Evolutionary conservation across 768 basidiomycete species (phyloP).

Genomic region (Tulasnella sp.): DNA sequence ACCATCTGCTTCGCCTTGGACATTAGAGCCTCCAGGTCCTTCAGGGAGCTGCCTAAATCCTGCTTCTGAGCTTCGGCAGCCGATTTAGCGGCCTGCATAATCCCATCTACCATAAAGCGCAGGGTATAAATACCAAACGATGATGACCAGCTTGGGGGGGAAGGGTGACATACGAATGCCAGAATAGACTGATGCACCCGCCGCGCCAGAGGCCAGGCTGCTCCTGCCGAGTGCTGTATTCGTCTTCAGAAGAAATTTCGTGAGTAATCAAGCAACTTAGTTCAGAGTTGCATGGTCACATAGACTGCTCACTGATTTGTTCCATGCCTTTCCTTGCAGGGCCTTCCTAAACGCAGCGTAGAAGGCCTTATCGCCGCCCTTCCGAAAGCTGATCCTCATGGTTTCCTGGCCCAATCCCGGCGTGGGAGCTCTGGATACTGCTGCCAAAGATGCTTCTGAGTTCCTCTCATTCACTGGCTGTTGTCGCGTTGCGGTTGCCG

Average conservation of each 20-base stretch:
- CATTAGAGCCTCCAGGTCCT: slow-evolving; percentile 85
- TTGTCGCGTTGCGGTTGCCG: not conserved
- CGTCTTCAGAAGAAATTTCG: no score
- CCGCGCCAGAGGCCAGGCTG: not conserved
- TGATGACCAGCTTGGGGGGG: no score
- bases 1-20: slow-evolving; percentile 90
- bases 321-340: slow-evolving; percentile 65
- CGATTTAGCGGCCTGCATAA: slow-evolving; percentile 63
- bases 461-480: not conserved
- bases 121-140: no score
- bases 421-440: slow-evolving; percentile 52
- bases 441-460: slow-evolving; percentile 42
- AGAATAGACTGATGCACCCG: slow-evolving; percentile 4
- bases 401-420: slow-evolving; percentile 33
- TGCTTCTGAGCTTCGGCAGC: slow-evolving; percentile 51
- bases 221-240: no score
- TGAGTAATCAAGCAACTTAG: no score
- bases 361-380: slow-evolving; percentile 76
- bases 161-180: slow-evolving; percentile 18
- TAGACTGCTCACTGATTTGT: slow-evolving; percentile 30
- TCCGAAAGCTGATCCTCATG: slow-evolving; percentile 81
- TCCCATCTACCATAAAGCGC: no score
- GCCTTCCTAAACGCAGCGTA: slow-evolving; percentile 66
- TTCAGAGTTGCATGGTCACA: no score
- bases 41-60: slow-evolving; percentile 62